Evolutionary conservation across 805 yeast genomes (phyloP).

Genomic region (Starmerella bombi): DNA sequence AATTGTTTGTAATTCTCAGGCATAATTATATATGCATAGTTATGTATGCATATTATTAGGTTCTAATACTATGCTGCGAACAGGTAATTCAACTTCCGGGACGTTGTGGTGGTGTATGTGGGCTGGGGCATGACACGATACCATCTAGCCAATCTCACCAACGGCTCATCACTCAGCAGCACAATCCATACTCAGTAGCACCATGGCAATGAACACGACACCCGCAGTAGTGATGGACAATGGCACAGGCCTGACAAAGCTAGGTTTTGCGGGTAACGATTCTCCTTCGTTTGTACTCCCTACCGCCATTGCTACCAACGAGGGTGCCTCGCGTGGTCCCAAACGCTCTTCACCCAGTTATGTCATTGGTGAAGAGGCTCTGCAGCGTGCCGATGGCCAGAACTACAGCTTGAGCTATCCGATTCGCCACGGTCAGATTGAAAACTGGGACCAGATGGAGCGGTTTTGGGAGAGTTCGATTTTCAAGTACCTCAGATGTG

Average conservation of each 20-base stretch:
- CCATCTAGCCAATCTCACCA: too few relatives aligned
- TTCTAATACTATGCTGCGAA: too few relatives aligned
- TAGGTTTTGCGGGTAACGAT: conserved; percentile 98
- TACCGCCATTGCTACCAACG: conserved; percentile 77
- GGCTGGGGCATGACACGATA: too few relatives aligned
- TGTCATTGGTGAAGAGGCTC: conserved; percentile 90
- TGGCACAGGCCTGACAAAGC: conserved; percentile 95
- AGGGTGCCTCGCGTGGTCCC: conserved; percentile 23
- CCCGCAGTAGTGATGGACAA: conserved; percentile 35
- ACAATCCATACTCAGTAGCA: too few relatives aligned
- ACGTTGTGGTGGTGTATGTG: too few relatives aligned
- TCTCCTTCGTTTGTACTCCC: conserved; percentile 95
- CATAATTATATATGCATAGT: too few relatives aligned
- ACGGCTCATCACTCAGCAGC: too few relatives aligned
- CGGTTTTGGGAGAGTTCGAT: conserved; percentile 96
- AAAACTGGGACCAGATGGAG: conserved; percentile 99
- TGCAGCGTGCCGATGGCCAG: conserved; percentile 82
- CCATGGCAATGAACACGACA: conserved; percentile 20
- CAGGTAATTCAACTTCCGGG: too few relatives aligned
- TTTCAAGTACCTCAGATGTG: conserved; percentile 90
- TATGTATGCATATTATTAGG: too few relatives aligned
- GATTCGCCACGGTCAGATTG: conserved; percentile 94
- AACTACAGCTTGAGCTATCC: conserved; percentile 81
- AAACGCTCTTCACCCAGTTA: conserved; percentile 47
- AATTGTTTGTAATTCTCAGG: too few relatives aligned